Evolutionary conservation across 148 eudicot genomes (phyloP).

Genomic region (Chenopodium berlandieri): DNA sequence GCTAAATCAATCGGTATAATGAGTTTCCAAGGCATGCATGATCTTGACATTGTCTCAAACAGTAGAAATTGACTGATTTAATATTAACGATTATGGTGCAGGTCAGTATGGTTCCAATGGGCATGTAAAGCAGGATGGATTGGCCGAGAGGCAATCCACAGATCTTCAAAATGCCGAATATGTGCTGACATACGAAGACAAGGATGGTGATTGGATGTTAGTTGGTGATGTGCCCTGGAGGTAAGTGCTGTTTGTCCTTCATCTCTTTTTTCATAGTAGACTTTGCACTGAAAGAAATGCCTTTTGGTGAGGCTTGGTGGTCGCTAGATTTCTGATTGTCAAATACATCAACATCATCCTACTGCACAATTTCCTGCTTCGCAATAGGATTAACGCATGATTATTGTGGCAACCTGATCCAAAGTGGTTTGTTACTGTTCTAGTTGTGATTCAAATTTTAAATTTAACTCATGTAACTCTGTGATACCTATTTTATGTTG

Average conservation of each 20-base stretch:
- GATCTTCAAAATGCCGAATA: slow-evolving; percentile 34
- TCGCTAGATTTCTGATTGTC: slow-evolving; percentile 11
- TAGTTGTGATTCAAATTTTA: background rate
- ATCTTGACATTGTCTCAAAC: background rate
- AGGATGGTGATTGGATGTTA: slow-evolving; percentile 40
- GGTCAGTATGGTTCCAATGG: slow-evolving; percentile 30
- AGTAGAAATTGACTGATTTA: slow-evolving; percentile 17
- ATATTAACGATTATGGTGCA: slow-evolving; percentile 8
- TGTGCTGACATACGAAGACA: slow-evolving; percentile 42
- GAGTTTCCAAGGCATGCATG: background rate
- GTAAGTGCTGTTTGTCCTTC: slow-evolving; percentile 27
- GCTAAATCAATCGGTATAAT: background rate
- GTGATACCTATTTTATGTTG: background rate
- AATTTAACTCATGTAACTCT: background rate
- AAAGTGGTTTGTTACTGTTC: background rate
- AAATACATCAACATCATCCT: background rate
- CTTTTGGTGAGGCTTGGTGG: background rate
- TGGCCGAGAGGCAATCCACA: slow-evolving; percentile 19
- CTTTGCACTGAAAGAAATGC: slow-evolving; percentile 20
- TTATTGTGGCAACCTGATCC: background rate
- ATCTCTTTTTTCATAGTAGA: slow-evolving; percentile 25
- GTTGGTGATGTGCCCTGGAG: slow-evolving; percentile 44
- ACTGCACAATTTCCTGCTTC: background rate
- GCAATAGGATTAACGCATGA: background rate
- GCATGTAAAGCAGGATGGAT: slow-evolving; percentile 20